phyloP scores from a whole-genome alignment of 257 asterid genomes.

The Prunella vulgaris region DNA sequence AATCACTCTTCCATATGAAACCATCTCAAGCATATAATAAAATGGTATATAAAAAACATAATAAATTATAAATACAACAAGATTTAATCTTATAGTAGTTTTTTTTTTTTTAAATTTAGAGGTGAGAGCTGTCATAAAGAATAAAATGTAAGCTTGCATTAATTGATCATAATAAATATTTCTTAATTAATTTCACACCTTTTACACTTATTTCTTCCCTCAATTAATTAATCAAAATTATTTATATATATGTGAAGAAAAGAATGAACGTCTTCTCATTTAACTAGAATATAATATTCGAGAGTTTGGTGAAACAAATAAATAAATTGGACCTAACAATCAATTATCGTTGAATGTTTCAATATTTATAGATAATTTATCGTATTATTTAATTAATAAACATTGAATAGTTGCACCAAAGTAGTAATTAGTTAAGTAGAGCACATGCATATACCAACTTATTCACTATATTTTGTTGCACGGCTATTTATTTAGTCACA shows the following conservation, averaged over 20 bases:
- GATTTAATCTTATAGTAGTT: not conserved
- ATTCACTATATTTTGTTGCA: slow-evolving; percentile 13
- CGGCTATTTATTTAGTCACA: not conserved
- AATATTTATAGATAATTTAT: not conserved
- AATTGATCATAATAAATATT: too few relatives aligned
- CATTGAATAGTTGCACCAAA: slow-evolving; percentile 9
- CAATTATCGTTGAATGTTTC: not conserved
- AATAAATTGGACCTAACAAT: not conserved
- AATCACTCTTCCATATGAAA: too few relatives aligned
- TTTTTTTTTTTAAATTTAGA: not conserved
- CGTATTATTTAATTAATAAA: not conserved
- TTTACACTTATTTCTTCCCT: not conserved
- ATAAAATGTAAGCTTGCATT: not conserved
- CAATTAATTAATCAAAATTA: not conserved
- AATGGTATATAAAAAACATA: not conserved
- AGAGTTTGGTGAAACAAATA: slow-evolving; percentile 17
- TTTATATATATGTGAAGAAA: not conserved
- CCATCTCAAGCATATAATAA: too few relatives aligned
- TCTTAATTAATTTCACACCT: too few relatives aligned
- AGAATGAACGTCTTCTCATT: slow-evolving; percentile 4
- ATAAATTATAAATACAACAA: not conserved
- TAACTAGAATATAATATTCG: slow-evolving; percentile 10
- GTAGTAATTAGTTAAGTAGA: not conserved
- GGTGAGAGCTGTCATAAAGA: not conserved
- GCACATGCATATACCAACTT: slow-evolving; percentile 29